Evolutionary conservation across 2,329 filamentous ascomycete genomes (phyloP).

Genomic region (Fusarium lateritium): DNA sequence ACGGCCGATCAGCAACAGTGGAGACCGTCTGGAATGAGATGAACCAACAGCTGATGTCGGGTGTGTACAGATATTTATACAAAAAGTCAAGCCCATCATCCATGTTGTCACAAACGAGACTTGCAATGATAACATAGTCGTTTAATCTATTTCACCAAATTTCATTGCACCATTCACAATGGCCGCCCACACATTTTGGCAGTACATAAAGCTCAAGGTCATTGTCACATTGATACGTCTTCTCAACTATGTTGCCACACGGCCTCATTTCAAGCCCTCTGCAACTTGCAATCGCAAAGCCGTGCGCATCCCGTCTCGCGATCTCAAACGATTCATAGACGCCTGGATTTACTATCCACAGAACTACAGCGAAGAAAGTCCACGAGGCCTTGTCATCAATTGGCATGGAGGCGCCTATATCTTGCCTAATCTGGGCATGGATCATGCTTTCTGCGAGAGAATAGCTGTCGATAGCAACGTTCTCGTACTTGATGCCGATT

Average conservation of each 20-base stretch:
- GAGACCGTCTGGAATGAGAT: background rate
- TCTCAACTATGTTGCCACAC: slow-evolving; percentile 30
- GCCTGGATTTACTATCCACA: slow-evolving; percentile 49
- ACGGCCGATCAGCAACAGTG: slow-evolving; percentile 13
- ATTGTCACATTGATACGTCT: slow-evolving; percentile 32
- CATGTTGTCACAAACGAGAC: no score
- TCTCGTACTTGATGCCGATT: slow-evolving; percentile 52
- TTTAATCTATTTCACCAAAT: no score
- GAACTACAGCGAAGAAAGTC: background rate
- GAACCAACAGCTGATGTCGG: background rate
- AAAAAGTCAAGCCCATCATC: background rate
- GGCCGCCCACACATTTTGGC: slow-evolving; percentile 20
- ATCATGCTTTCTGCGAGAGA: slow-evolving; percentile 56
- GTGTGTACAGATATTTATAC: background rate
- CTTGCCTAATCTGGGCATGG: slow-evolving; percentile 56
- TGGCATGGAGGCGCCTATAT: slow-evolving; percentile 56
- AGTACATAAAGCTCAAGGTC: slow-evolving; percentile 35
- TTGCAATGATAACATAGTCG: no score
- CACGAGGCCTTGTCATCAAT: slow-evolving; percentile 52
- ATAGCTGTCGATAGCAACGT: slow-evolving; percentile 50
- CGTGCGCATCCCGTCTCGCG: slow-evolving; percentile 49
- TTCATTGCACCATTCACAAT: background rate
- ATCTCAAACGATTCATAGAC: slow-evolving; percentile 46
- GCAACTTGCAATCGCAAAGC: slow-evolving; percentile 27
- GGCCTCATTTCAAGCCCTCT: slow-evolving; percentile 24